A percentile compares a stretch with the other conserved stretches of the same genome.
Evolutionary conservation across 148 eudicot genomes (phyloP).

Genomic region (Beta vulgaris): DNA sequence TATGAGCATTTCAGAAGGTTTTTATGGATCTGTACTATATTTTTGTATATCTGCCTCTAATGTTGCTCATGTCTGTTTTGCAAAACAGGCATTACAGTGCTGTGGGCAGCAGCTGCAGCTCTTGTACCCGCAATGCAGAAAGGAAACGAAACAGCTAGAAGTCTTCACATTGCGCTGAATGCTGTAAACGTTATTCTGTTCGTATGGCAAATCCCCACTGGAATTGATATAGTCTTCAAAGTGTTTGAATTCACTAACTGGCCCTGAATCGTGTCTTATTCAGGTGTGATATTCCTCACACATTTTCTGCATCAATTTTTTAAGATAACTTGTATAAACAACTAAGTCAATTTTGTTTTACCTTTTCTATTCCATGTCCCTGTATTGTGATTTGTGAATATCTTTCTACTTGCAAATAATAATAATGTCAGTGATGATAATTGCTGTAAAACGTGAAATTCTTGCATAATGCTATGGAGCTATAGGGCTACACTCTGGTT

Average conservation of each 20-base stretch:
- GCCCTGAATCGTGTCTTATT: conserved; percentile 52
- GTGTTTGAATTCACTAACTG: conserved; percentile 87
- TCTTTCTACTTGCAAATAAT: conserved; percentile 10
- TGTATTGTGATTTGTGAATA: conserved; percentile 6
- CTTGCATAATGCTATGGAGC: conserved; percentile 14
- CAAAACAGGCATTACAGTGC: conserved; percentile 74
- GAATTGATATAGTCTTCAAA: conserved; percentile 76
- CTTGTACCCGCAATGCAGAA: conserved; percentile 97
- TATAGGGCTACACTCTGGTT: neutral
- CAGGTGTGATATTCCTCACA: conserved; percentile 23
- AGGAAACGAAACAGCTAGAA: conserved; percentile 92
- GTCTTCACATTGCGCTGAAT: conserved; percentile 84
- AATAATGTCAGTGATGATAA: neutral
- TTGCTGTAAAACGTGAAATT: neutral
- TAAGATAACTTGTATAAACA: conserved; percentile 10
- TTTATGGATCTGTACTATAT: neutral
- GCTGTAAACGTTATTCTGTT: conserved; percentile 71
- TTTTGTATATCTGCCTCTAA: neutral
- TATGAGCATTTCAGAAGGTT: neutral
- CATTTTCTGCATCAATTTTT: neutral
- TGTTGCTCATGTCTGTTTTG: neutral
- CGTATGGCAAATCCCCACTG: conserved; percentile 94
- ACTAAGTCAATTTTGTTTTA: conserved; percentile 1
- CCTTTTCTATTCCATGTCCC: neutral
- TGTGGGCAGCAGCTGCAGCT: conserved; percentile 97